A percentile compares a stretch with the other conserved stretches of the same genome.
These are phyloP conservation scores for Pulveroboletus sp. DNA, from an alignment of 768 basidiomycete genomes.

Conservation along the genomic window DNA sequence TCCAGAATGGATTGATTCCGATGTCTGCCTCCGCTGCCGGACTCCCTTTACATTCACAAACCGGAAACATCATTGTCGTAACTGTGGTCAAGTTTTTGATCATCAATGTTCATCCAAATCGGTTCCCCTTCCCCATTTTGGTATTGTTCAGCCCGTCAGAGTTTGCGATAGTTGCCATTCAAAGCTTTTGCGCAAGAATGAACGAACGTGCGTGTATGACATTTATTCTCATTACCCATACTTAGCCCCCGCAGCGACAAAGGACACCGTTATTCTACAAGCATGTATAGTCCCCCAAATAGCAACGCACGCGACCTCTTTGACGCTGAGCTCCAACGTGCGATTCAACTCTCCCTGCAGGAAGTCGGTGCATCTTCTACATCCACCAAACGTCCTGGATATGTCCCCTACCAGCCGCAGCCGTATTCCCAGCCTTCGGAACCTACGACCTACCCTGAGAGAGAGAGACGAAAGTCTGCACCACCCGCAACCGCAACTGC, in stretches of 20 bases:
- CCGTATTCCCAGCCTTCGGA: conserved; percentile 51
- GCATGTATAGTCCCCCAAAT: conserved; percentile 50
- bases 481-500: conserved; percentile 20
- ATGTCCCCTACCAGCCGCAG: conserved; percentile 55
- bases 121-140: conserved; percentile 86
- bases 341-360: conserved; percentile 85
- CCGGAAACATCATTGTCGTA: conserved; percentile 96
- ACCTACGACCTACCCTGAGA: conserved; percentile 45
- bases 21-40: conserved; percentile 89
- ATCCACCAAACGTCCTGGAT: conserved; percentile 53
- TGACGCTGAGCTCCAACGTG: conserved; percentile 88
- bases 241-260: conserved; percentile 34
- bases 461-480: conserved; percentile 11
- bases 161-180: conserved; percentile 88
- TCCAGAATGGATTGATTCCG: conserved; percentile 96
- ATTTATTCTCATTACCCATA: not conserved
- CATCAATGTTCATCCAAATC: conserved; percentile 85
- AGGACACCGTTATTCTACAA: conserved; percentile 50
- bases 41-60: conserved; percentile 92
- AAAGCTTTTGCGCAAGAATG: conserved; percentile 67
- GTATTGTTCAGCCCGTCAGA: conserved; percentile 86
- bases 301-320: conserved; percentile 55
- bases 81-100: conserved; percentile 96
- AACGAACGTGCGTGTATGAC: conserved; percentile 43
- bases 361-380: conserved; percentile 55